Base-by-base conservation (phyloP, 2,329 filamentous ascomycete species). In the Coniochaeta sp. region DNA sequence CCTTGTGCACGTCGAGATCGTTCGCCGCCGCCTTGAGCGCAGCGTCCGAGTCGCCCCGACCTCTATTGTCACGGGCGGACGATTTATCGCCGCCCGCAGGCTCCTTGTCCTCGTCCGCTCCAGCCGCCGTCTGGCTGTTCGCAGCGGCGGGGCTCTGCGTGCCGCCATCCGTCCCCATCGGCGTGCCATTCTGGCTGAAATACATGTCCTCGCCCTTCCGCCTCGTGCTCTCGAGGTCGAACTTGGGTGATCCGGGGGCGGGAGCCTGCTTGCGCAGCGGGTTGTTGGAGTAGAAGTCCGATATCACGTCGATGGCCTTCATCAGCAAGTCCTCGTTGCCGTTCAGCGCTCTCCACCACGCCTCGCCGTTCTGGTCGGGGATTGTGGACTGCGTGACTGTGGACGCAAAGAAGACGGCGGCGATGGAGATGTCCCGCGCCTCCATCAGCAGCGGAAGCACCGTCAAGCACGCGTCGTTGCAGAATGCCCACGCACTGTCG, bases 401-500 rank as follows among this genome's bases (percentile, higher is more conserved):
- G 61, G 90, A 89, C 6, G 90, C 91, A 62, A 93, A 95, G 75
- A 96, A 97, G 28, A 99, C 83, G 19, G 92, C 88, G 28, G 87
- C 88, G 34, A 93, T 89, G 17, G 93, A 92, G 59, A 98, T 90
- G 43, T 91, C 90, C 44, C 87, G 84, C 17, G 91, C 85, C 22
- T 86, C 85, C 72, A 93, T 89, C 33, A 96, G 80, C 3, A 99
- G 81, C 62, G 93, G 96, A 57, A 98, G 80, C 44, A 88, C 85
- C 0, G 93, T 98, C 62, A 93, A 85, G 65, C 87, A 90, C 22
- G 89, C 89, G 74, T 99, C 95, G 71, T 96, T 97, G 64, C 96
- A 86, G 69, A 97, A 98, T 0, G 91, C 89, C 92, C 95, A 98
- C 1, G 91, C 89, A 0, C 90, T 86, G 73, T 96, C 93, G 60